phyloP scores from a whole-genome alignment of 108 stramenopile species.

The Ochromonas danica region DNA sequence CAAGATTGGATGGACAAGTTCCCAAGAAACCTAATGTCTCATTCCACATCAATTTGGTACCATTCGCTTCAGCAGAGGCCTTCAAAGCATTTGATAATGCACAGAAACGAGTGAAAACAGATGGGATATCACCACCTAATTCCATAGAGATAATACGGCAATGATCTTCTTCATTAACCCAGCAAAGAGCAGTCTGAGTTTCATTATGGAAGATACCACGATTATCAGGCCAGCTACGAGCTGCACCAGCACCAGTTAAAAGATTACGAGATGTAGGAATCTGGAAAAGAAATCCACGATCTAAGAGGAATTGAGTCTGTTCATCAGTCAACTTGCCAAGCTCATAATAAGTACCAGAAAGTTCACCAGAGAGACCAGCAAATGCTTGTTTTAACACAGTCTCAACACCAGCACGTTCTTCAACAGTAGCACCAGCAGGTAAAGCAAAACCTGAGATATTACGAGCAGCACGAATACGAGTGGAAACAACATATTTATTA shows the following conservation, averaged over 20 bases:
- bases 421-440: conserved; percentile 70
- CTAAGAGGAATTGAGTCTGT: conserved; percentile 42
- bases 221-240: conserved; percentile 43
- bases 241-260: conserved; percentile 46
- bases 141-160: conserved; percentile 77
- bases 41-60: conserved; percentile 53
- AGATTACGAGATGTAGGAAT: conserved; percentile 46
- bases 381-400: not conserved
- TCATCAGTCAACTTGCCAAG: too few relatives aligned
- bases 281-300: conserved; percentile 48
- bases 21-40: conserved; percentile 46
- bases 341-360: conserved; percentile 40
- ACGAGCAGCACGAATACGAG: conserved; percentile 78
- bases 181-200: conserved; percentile 31
- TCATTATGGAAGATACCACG: conserved; percentile 47
- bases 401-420: conserved; percentile 9
- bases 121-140: conserved; percentile 78
- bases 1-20: conserved; percentile 78
- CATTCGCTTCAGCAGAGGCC: conserved; percentile 48
- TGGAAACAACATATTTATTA: conserved; percentile 76
- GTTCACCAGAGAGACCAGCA: too few relatives aligned
- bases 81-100: conserved; percentile 45
- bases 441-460: conserved; percentile 73
- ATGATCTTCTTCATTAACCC: conserved; percentile 46
- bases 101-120: conserved; percentile 66